These are phyloP conservation scores for Geum urbanum DNA, from an alignment of 306 rosid species.

Conservation along the genomic window DNA sequence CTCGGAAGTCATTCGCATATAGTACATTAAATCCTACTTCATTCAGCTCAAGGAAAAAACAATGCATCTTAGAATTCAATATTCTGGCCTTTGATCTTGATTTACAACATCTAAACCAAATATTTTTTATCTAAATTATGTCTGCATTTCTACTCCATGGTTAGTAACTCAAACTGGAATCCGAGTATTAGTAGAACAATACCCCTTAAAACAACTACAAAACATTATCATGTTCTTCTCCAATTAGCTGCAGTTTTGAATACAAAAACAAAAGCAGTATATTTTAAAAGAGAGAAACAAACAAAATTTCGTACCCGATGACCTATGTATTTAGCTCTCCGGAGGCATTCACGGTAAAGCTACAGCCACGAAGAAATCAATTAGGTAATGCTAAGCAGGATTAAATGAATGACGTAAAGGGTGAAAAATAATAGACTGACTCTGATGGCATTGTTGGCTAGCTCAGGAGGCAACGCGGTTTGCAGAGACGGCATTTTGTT, in stretches of 20 bases:
- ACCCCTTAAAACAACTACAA: background rate
- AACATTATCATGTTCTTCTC: no score
- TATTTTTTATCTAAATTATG: background rate
- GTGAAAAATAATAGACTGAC: conserved; percentile 29
- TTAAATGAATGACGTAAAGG: background rate
- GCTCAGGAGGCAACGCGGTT: conserved; percentile 87
- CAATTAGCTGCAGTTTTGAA: background rate
- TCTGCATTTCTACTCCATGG: background rate
- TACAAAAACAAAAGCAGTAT: background rate
- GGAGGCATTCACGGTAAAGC: conserved; percentile 93
- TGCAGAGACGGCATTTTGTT: conserved; percentile 83
- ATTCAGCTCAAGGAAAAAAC: background rate
- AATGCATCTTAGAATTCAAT: background rate
- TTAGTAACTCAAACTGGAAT: background rate
- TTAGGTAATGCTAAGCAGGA: background rate
- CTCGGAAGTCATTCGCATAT: no score
- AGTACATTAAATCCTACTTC: background rate
- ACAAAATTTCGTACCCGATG: conserved; percentile 48
- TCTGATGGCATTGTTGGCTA: conserved; percentile 83
- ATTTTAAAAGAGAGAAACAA: background rate
- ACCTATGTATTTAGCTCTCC: conserved; percentile 87
- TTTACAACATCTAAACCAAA: background rate
- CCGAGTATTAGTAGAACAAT: background rate
- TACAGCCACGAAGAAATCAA: conserved; percentile 18
- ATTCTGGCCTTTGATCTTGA: background rate